A percentile compares a stretch with the other conserved stretches of the same genome.
phyloP scores from a whole-genome alignment of 2,329 filamentous ascomycete species.

The Colletotrichum tropicicola region DNA sequence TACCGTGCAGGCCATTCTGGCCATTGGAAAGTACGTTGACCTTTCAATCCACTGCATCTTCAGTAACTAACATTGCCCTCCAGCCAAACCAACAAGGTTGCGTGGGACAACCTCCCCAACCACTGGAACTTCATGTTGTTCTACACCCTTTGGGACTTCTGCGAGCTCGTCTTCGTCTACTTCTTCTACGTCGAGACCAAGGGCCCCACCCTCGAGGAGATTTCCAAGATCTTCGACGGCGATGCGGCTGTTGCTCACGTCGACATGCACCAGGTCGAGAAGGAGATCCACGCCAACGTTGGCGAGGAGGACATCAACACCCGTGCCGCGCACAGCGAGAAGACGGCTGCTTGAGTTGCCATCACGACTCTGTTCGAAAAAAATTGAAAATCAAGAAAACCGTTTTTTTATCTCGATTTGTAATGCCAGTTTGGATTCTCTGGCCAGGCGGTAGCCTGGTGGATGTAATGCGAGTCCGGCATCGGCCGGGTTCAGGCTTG shows the following conservation, averaged over 20 bases:
- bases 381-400: not conserved
- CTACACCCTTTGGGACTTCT: slow-evolving; percentile 70
- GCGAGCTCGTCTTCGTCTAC: slow-evolving; percentile 69
- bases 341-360: slow-evolving; percentile 32
- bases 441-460: not conserved
- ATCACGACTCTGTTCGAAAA: too few species aligned
- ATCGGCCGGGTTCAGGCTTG: not conserved
- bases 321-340: slow-evolving; percentile 29
- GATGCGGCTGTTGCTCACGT: slow-evolving; percentile 65
- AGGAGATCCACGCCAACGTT: slow-evolving; percentile 55
- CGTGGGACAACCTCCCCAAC: slow-evolving; percentile 65
- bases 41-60: not conserved
- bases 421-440: slow-evolving; percentile 14
- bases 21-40: slow-evolving; percentile 64
- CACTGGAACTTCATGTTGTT: slow-evolving; percentile 75
- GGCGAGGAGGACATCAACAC: slow-evolving; percentile 44
- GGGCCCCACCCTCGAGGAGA: slow-evolving; percentile 75
- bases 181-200: slow-evolving; percentile 77
- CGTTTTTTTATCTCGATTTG: slow-evolving; percentile 6
- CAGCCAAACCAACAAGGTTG: slow-evolving; percentile 70
- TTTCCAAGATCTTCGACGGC: slow-evolving; percentile 76
- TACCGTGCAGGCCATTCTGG: slow-evolving; percentile 67
- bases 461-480: slow-evolving; percentile 18
- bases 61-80: not conserved
- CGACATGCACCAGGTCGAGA: slow-evolving; percentile 63